Evolutionary conservation across 257 asterid genomes (phyloP), one percentile per base, ranked within the genome.

Genomic region (Nicotiana noctiflora): DNA sequence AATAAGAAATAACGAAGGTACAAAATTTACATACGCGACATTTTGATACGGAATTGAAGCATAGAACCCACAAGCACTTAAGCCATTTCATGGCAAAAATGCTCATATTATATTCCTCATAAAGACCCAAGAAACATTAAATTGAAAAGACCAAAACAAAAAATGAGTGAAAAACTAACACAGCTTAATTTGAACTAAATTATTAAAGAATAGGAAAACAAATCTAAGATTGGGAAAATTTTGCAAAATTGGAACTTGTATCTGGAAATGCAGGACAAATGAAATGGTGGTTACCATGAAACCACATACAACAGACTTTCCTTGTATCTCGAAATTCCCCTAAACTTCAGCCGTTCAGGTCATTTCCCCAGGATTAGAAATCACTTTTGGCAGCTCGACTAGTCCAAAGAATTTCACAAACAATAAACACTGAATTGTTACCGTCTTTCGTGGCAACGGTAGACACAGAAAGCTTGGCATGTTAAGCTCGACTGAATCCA

Each of bases 381-480:
- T 72, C 60, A 44, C 78, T 72, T 44, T 72, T 46, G 78, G 78
- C 60, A 46, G 78, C 78, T 72, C 60, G 53, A 53, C 60, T 13
- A 51, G 23, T 40, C 5, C 57, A 12, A 67, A 3, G 21, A 72
- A 72, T 19, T 72, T 46, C 23, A 46, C 60, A 72, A 72, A 60
- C 60, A 72, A 72, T 23, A 57, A 72, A 46, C 78, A 46, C 21
- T 70, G 77, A 46, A 72, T 27, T 11, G 46, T 44, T 72, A 72
- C 78, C 13, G 21, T 72, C 78, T 72, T 72, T 72, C 8, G 27
- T 72, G 23, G 40, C 51, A 46, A 72, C 40, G 46, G 37, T 21
- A 46, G 78, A 23, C 60, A 72, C 77, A 21, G 59, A 70, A 72
- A 46, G 37, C 59, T 6, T 6, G 60, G 60, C 78, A 72, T 72